Evolutionary conservation across 2,329 filamentous ascomycete genomes (phyloP).

Genomic region (Aaosphaeria pasadenensis): DNA sequence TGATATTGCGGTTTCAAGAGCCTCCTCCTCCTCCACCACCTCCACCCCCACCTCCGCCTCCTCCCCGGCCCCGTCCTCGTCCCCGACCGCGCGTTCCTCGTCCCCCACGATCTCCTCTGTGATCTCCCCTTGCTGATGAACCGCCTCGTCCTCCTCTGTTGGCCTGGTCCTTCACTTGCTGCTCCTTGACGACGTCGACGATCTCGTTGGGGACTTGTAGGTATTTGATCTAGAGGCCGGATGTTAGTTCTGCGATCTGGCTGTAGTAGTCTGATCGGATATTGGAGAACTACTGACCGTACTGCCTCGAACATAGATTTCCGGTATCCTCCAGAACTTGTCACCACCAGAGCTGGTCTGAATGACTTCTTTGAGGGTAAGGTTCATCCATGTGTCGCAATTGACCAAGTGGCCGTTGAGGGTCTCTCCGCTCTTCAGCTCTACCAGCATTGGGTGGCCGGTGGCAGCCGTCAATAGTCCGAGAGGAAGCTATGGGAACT

Average conservation of each 20-base stretch:
- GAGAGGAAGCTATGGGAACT: slow-evolving; percentile 53
- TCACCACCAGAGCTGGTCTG: slow-evolving; percentile 95
- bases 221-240: slow-evolving; percentile 79
- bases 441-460: slow-evolving; percentile 96
- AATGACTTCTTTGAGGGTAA: slow-evolving; percentile 94
- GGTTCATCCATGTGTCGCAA: slow-evolving; percentile 99
- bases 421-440: slow-evolving; percentile 96
- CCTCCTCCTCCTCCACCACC: slow-evolving; percentile 44
- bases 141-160: slow-evolving; percentile 63
- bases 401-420: slow-evolving; percentile 93
- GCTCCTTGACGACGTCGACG: slow-evolving; percentile 88
- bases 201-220: slow-evolving; percentile 95
- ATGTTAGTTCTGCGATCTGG: background rate
- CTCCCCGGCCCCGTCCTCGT: slow-evolving; percentile 50
- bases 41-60: slow-evolving; percentile 49
- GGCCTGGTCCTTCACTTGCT: slow-evolving; percentile 70
- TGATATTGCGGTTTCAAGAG: background rate
- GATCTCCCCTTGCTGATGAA: slow-evolving; percentile 53
- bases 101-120: slow-evolving; percentile 51
- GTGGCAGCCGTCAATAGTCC: slow-evolving; percentile 92
- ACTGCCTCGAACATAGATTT: slow-evolving; percentile 96
- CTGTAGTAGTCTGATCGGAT: background rate
- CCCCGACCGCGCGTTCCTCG: slow-evolving; percentile 56
- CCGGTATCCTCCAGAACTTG: slow-evolving; percentile 85
- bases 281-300: slow-evolving; percentile 62